A percentile compares a stretch with the other conserved stretches of the same genome.
Evolutionary conservation across 441 rosid species (phyloP).

Genomic region (Corymbia calophylla): DNA sequence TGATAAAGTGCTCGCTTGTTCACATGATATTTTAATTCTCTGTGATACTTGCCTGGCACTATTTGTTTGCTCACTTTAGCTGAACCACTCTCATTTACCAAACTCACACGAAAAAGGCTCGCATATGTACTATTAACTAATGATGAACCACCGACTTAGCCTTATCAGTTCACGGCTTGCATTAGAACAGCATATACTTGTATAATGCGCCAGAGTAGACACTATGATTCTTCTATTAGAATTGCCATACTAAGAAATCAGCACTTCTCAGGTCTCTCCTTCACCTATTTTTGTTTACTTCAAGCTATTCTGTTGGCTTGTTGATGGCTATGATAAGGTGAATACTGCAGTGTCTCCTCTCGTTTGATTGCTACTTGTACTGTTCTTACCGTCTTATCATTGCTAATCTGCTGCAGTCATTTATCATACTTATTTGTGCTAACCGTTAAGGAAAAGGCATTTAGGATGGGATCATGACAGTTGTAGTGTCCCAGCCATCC

Average conservation of each 20-base stretch:
- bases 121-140: not conserved
- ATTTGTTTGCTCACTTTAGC: not conserved
- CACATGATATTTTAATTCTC: not conserved
- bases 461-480: not conserved
- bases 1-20: not conserved
- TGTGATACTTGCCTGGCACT: not conserved
- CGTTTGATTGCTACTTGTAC: not conserved
- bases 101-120: not conserved
- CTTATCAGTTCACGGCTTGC: not conserved
- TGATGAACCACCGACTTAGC: not conserved
- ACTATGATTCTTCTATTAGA: not conserved
- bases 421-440: not conserved
- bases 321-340: not conserved
- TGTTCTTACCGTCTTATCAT: not conserved
- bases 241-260: not conserved
- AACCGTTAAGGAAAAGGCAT: not conserved
- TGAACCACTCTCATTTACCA: not conserved
- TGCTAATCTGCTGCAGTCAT: not conserved
- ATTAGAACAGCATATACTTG: not conserved
- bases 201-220: not conserved
- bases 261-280: not conserved
- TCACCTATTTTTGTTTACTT: not conserved
- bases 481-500: not conserved
- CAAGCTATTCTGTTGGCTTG: not conserved
- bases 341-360: not conserved